Conservation (phyloP, 2,329 filamentous ascomycete genomes). For the Trichoderma sp. region DNA sequence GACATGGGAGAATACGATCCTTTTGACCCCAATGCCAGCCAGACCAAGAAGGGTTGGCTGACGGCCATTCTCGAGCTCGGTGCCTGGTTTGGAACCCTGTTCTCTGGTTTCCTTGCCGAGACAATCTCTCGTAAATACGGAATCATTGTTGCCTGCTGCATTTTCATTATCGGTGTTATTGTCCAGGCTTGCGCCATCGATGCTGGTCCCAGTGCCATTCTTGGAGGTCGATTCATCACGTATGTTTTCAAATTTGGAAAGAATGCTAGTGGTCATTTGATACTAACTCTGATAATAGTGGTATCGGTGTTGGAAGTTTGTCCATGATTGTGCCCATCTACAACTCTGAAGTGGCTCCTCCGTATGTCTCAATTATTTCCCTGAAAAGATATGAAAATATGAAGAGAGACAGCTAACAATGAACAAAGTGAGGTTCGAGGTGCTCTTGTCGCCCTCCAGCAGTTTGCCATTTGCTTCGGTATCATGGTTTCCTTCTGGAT, state of each 20-base stretch:
- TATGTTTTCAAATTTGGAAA: slow-evolving; percentile 26
- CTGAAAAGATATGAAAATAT: not conserved
- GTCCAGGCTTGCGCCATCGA: slow-evolving; percentile 61
- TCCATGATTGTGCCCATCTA: slow-evolving; percentile 64
- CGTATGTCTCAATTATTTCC: slow-evolving; percentile 23
- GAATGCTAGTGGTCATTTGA: not conserved
- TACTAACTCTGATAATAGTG: slow-evolving; percentile 32
- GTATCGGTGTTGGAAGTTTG: slow-evolving; percentile 66
- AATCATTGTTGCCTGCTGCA: slow-evolving; percentile 60
- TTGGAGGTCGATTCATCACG: slow-evolving; percentile 71
- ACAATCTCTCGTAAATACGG: slow-evolving; percentile 65
- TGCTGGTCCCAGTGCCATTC: slow-evolving; percentile 55
- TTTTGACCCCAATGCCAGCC: slow-evolving; percentile 41
- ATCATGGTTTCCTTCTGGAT: slow-evolving; percentile 66
- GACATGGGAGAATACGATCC: slow-evolving; percentile 57
- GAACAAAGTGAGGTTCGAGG: slow-evolving; percentile 32
- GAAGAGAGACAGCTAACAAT: not conserved
- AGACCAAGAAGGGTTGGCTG: slow-evolving; percentile 57
- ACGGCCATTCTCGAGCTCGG: slow-evolving; percentile 71
- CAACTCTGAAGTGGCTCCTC: slow-evolving; percentile 46
- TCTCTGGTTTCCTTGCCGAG: slow-evolving; percentile 71
- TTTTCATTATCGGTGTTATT: slow-evolving; percentile 70
- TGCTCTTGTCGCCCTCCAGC: slow-evolving; percentile 46
- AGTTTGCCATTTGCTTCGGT: slow-evolving; percentile 57
- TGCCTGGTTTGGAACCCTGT: slow-evolving; percentile 71